Percentiles rank a stretch among this genome's conserved stretches.
Conservation (phyloP, 495 filamentous ascomycete species). For the Daldinia bambusicola region DNA sequence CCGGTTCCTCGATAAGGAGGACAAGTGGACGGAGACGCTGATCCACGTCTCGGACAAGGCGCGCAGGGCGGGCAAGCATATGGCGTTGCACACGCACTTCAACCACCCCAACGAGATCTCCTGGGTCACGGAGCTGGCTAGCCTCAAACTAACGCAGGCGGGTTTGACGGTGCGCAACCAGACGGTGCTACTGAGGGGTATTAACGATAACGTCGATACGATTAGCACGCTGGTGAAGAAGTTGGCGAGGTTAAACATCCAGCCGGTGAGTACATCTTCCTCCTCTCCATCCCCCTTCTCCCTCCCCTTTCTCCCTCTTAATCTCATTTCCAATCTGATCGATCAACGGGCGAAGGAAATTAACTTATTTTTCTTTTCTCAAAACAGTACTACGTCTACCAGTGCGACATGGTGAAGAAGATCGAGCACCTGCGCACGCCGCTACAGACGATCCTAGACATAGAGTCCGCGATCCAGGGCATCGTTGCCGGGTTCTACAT, state of each 20-base stretch:
- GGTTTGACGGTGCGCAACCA: conserved; percentile 65
- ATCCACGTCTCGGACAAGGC: conserved; percentile 60
- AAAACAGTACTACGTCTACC: conserved; percentile 67
- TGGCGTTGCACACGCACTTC: conserved; percentile 71
- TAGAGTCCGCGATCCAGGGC: conserved; percentile 65
- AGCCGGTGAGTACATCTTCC: conserved; percentile 49
- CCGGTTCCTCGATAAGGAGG: conserved; percentile 60
- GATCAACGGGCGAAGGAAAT: too few relatives aligned
- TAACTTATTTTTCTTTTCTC: too few relatives aligned
- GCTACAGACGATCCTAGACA: conserved; percentile 63
- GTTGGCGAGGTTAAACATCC: conserved; percentile 64
- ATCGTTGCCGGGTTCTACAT: conserved; percentile 69
- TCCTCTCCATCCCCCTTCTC: too few relatives aligned
- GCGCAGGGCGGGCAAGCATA: conserved; percentile 61
- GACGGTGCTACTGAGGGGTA: conserved; percentile 62
- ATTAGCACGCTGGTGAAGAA: conserved; percentile 62
- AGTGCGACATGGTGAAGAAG: conserved; percentile 66
- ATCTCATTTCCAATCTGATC: too few relatives aligned
- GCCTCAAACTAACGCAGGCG: conserved; percentile 58
- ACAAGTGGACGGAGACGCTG: conserved; percentile 63
- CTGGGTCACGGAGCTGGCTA: conserved; percentile 65
- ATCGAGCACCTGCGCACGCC: conserved; percentile 71
- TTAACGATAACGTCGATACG: conserved; percentile 64
- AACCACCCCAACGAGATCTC: conserved; percentile 69
- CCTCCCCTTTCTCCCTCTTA: background rate